A percentile compares a stretch with the other conserved stretches of the same genome.
These are phyloP conservation scores for Rosa hybrid DNA, from an alignment of 331 rosid species.

Conservation along the genomic window DNA sequence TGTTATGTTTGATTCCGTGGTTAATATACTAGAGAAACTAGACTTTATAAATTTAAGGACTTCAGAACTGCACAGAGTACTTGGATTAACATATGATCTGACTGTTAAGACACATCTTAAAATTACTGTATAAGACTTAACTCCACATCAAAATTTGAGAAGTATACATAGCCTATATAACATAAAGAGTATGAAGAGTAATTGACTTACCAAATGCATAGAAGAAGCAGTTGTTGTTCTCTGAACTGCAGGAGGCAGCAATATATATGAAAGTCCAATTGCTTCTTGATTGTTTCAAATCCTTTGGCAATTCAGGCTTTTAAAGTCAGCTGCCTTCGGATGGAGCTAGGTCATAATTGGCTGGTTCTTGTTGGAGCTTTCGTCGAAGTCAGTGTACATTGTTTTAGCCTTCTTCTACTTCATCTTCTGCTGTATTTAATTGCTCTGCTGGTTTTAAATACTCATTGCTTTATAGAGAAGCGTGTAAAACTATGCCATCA, in stretches of 20 bases:
- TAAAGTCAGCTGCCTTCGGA: neutral
- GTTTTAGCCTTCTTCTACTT: neutral
- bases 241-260: neutral
- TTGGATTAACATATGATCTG: neutral
- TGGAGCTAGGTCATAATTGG: neutral
- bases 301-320: neutral
- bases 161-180: too few relatives aligned
- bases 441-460: neutral
- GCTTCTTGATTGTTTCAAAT: neutral
- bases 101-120: neutral
- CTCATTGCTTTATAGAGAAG: neutral
- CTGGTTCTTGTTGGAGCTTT: neutral
- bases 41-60: too few relatives aligned
- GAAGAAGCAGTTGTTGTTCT: neutral
- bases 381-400: neutral
- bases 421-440: neutral
- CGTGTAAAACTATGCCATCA: slow-evolving; percentile 5
- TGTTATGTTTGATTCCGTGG: too few relatives aligned
- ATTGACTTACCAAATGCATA: neutral
- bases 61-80: neutral
- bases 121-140: neutral
- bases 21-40: too few relatives aligned
- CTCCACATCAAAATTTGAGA: too few relatives aligned
- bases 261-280: neutral
- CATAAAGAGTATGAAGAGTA: neutral